Evolutionary conservation across 495 filamentous ascomycete species (phyloP).

Genomic region (Xylaria sp.): DNA sequence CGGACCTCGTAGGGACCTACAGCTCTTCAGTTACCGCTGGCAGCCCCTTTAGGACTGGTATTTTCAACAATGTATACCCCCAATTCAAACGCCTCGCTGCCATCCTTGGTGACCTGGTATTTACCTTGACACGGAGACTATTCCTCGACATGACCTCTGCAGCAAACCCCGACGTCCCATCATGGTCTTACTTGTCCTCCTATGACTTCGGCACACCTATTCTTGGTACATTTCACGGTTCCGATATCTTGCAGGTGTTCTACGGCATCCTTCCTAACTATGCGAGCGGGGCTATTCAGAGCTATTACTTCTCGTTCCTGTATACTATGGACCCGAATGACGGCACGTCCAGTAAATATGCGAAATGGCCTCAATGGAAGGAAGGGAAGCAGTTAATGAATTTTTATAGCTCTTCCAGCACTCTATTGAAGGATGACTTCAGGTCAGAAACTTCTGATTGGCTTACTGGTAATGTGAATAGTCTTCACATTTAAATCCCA

Average conservation of each 20-base stretch:
- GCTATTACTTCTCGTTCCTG: slow-evolving; percentile 71
- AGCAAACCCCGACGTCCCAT: slow-evolving; percentile 61
- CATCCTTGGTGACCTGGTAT: slow-evolving; percentile 74
- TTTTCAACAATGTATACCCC: slow-evolving; percentile 70
- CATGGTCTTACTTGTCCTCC: slow-evolving; percentile 74
- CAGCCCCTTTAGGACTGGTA: slow-evolving; percentile 70
- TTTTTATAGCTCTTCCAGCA: slow-evolving; percentile 55
- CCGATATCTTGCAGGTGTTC: slow-evolving; percentile 71
- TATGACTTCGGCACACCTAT: slow-evolving; percentile 73
- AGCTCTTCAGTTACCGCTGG: slow-evolving; percentile 56
- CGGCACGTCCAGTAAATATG: slow-evolving; percentile 43
- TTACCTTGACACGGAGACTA: slow-evolving; percentile 67
- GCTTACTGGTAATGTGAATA: slow-evolving; percentile 52
- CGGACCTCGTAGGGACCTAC: slow-evolving; percentile 64
- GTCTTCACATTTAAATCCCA: slow-evolving; percentile 56
- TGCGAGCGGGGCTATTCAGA: slow-evolving; percentile 63
- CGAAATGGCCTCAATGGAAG: slow-evolving; percentile 69
- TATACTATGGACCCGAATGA: slow-evolving; percentile 70
- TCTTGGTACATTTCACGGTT: slow-evolving; percentile 75
- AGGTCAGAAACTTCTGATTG: slow-evolving; percentile 56
- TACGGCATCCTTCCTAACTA: slow-evolving; percentile 67
- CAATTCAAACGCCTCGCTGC: slow-evolving; percentile 79
- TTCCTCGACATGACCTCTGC: slow-evolving; percentile 55
- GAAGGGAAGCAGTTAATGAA: slow-evolving; percentile 62
- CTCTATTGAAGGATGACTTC: slow-evolving; percentile 66